Evolutionary conservation across 2,329 filamentous ascomycete genomes (phyloP).

Genomic region (Colletotrichum musicola): DNA sequence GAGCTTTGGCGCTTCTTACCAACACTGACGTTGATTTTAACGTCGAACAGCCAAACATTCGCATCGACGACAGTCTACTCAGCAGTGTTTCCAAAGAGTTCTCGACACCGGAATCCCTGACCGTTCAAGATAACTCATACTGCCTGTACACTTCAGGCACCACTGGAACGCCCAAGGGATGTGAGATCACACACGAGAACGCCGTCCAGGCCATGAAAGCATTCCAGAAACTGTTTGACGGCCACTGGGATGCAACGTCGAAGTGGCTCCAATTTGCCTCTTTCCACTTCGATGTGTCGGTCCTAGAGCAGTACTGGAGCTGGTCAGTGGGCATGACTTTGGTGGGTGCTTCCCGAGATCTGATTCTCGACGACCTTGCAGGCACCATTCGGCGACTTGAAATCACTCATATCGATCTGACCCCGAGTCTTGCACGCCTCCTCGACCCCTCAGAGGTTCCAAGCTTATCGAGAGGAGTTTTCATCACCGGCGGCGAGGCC

Average conservation of each 20-base stretch:
- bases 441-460: constrained; percentile 85
- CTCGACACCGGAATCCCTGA: constrained; percentile 45
- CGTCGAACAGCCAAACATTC: constrained; percentile 48
- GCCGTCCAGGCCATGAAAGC: constrained; percentile 90
- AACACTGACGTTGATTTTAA: constrained; percentile 54
- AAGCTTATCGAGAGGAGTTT: constrained; percentile 82
- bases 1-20: constrained; percentile 72
- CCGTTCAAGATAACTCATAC: constrained; percentile 74
- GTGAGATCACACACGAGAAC: constrained; percentile 89
- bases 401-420: constrained; percentile 93
- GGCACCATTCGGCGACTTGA: constrained; percentile 76
- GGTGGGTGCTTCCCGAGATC: constrained; percentile 83
- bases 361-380: constrained; percentile 87
- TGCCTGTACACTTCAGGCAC: constrained; percentile 91
- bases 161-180: constrained; percentile 88
- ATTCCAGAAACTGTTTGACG: constrained; percentile 82
- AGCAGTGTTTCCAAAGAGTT: constrained; percentile 32
- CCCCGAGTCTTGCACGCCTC: constrained; percentile 85
- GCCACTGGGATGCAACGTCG: constrained; percentile 79
- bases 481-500: constrained; percentile 92
- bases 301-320: constrained; percentile 95
- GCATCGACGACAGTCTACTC: constrained; percentile 49
- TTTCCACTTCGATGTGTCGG: constrained; percentile 94
- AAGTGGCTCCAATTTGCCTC: constrained; percentile 94
- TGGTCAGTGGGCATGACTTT: constrained; percentile 92